Evolutionary conservation across 139 green algal genomes (phyloP), one percentile per base, ranked within the genome.

Genomic region (Ettlia oleoabundans): DNA sequence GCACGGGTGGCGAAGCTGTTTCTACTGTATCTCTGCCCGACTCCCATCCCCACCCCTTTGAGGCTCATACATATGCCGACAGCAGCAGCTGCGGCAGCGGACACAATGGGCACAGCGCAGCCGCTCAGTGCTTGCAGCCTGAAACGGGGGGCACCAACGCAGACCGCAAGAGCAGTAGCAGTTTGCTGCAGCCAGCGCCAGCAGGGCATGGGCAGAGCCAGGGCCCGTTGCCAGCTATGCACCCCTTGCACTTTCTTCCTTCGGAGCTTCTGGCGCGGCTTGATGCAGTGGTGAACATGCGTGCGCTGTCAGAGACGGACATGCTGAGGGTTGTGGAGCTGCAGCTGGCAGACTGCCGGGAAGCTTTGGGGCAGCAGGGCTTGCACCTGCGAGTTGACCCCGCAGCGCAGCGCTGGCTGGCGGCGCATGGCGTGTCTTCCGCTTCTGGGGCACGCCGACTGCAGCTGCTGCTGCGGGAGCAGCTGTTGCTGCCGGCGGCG

Each of bases 401-500:
- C 1, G 43, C 38, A 7, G 77, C 65, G 42, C 42, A 52, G 63
- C 32, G 22, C 18, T 82, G 77, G 77, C 77, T 82, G 32, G 63
- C 77, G 10, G 22, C 22, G 3, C 63, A 22, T 9, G 77, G 63
- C 3, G 8, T 52, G n/a, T 76, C 77, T 24, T 41, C 77, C 8
- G 40, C 28, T 8, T 42, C 64, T 0, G 77, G 77, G 0, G 77
- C 77, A 21, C 64, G 33, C 2, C 63, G 40, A 13, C 64, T 82
- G 62, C 64, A 66, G 43, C 32, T 33, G 19, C 63, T 82, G 63
- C 77, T 82, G 43, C 64, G 77, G 32, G 40, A 75, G 64, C 63
- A 82, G 64, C 61, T 82, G 64, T 42, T 82, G 63, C 61, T 62
- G 64, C 77, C 77, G 15, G 43, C 61, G 30, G 77, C 77, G 22